Conservation (phyloP, 2,329 filamentous ascomycete species). For the Capronia epimyces region DNA sequence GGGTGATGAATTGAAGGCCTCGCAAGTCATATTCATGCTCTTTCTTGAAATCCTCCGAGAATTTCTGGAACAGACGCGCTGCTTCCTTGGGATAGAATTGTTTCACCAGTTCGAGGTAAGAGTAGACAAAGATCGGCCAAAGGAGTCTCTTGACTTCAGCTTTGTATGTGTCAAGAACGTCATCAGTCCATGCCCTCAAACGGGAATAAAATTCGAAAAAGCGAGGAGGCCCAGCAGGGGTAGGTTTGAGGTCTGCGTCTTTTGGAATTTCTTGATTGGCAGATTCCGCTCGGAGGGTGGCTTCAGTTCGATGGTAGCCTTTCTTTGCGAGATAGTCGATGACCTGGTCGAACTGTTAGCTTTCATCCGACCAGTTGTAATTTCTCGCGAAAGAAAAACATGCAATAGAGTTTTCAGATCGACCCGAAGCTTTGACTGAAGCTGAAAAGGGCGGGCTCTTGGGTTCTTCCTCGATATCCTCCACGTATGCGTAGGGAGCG, state of each 20-base stretch:
- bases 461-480: background rate
- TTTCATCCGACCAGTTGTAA: constrained; percentile 7
- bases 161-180: constrained; percentile 92
- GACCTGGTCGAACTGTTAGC: constrained; percentile 49
- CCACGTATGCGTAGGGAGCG: background rate
- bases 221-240: constrained; percentile 56
- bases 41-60: constrained; percentile 70
- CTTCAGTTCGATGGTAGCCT: constrained; percentile 87
- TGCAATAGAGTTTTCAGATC: background rate
- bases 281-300: constrained; percentile 85
- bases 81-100: constrained; percentile 58
- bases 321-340: constrained; percentile 96
- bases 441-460: no score
- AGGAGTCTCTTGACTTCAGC: constrained; percentile 81
- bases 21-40: constrained; percentile 77
- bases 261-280: constrained; percentile 68
- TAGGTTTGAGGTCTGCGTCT: constrained; percentile 35
- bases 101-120: constrained; percentile 71
- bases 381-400: background rate
- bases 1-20: constrained; percentile 64
- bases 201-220: constrained; percentile 70
- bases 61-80: constrained; percentile 48
- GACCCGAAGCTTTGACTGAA: no score
- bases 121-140: constrained; percentile 94
- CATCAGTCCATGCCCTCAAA: constrained; percentile 78